Evolutionary conservation across 768 basidiomycete genomes (phyloP), one percentile per base, ranked within the genome.

Genomic region (Amanita jacksonii): DNA sequence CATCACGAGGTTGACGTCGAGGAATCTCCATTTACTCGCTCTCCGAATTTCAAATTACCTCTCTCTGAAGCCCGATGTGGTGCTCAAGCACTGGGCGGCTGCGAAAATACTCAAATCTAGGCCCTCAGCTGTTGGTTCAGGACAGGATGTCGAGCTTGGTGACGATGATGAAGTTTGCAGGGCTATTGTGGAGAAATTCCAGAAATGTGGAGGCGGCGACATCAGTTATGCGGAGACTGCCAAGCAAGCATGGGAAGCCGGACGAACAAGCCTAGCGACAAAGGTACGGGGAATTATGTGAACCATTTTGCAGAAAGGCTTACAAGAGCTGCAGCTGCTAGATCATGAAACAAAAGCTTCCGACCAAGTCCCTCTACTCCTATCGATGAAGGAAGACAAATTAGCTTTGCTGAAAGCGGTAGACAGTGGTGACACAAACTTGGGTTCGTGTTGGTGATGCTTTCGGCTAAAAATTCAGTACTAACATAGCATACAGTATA

Each of bases 221-320:
- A 89, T 96, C 13, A 90, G 86, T 55, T 97, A 91, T 59, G 92
- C 93, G 7, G 94, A 96, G 48, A 91, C 98, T 51, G 92, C 96
- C 3, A 81, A 80, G 60, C 79, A 81, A 36, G 93, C 94, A 23
- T 98, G 93, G 92, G 82, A 88, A 57, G 78, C 81, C 12, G 92
- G 93, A 1, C 62, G 90, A 45, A 72, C 73, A 2, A 74, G 77
- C 34, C 64, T 97, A 39, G 92, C 91, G 0, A 90, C 89, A 1
- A 86, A 85, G 76, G 91, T 89, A 49, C 28, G 51, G 23, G 12
- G 4, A 10, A n/a, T 0, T 23, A 4, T 25, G 24, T 20, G 23
- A n/a, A 16, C 25, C 8, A 13, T 28, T 27, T 23, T 36, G 27
- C 25, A n/a, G 39, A 27, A n/a, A 34, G 41, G 39, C 32, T 33